phyloP scores from a whole-genome alignment of 495 filamentous ascomycete species.

The Aspergillus funiculosus region DNA sequence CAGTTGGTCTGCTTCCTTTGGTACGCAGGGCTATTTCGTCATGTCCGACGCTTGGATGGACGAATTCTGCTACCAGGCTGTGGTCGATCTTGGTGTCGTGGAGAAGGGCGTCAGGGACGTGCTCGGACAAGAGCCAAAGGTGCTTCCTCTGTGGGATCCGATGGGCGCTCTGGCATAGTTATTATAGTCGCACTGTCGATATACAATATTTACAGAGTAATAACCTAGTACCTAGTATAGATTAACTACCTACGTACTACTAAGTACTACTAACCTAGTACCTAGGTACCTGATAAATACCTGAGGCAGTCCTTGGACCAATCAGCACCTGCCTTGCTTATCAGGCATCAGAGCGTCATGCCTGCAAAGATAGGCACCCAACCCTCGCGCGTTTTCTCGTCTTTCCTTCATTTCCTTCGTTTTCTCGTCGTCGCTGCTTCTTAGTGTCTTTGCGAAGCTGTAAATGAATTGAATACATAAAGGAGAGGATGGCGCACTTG shows the following conservation, averaged over 20 bases:
- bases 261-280: too few relatives aligned
- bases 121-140: slow-evolving; percentile 58
- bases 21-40: slow-evolving; percentile 76
- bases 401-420: neutral
- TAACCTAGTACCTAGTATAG: too few relatives aligned
- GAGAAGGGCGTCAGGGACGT: slow-evolving; percentile 60
- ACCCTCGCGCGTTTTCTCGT: neutral
- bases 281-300: too few relatives aligned
- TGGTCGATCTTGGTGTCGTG: slow-evolving; percentile 68
- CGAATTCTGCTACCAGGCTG: slow-evolving; percentile 78
- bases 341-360: neutral
- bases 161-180: slow-evolving; percentile 83
- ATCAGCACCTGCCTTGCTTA: neutral
- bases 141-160: slow-evolving; percentile 79
- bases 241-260: too few relatives aligned
- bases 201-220: too few relatives aligned
- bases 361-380: slow-evolving; percentile 2
- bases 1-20: slow-evolving; percentile 61
- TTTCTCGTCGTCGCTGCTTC: neutral
- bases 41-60: slow-evolving; percentile 87
- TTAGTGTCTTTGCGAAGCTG: neutral
- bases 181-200: too few relatives aligned
- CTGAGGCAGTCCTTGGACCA: too few relatives aligned
- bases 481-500: slow-evolving; percentile 30
- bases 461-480: neutral